Evolutionary conservation across 163 green algal genomes (phyloP), one percentile per base, ranked within the genome.

Genomic region (Chloromonas sp.): DNA sequence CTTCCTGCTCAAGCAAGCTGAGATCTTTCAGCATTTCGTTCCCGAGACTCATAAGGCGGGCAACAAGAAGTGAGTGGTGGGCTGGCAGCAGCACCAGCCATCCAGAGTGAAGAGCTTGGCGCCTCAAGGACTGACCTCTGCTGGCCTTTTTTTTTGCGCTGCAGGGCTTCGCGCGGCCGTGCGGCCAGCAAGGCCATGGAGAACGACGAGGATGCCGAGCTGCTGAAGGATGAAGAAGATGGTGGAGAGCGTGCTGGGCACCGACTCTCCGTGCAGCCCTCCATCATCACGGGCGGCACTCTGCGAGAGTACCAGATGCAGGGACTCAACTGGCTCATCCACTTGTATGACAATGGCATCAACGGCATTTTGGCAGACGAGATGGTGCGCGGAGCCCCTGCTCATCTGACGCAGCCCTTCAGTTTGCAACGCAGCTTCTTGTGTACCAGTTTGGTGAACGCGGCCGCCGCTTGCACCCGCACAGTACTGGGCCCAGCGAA

Each of bases 1-100:
- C 59, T 99, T 98, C 88, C 88, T 99, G 85, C 91, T 99, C 61
- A 93, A 96, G 79, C 97, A 99, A 85, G 97, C 97, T 1, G 97
- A 99, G 91, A 95, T 99, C 14, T 99, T 99, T 85, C 95, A 98
- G 92, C 97, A 99, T 85, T 99, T 99, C 91, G 95, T 94, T 14
- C 95, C 93, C 11, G 87, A 86, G 70, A 83, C 71, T 57, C 59
- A 3, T 70, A 83, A 90, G 66, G 84, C 88, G 58, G 86, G 78
- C 15, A 91, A 92, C 71, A 94, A 92, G 85, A 94, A 96, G 86
- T 89, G 66, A 66, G 82, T 81, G 70, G 60, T 8, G 8, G 8
- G 70, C 70, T 13, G 13, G 13, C 70, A 76, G 8, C 13, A 13
- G 36, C 36, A 36, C 36, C 36, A 36, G 36, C 36, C 36, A 36